Base-by-base conservation (phyloP, 2,329 filamentous ascomycete species). In the Coniochaeta sp. region DNA sequence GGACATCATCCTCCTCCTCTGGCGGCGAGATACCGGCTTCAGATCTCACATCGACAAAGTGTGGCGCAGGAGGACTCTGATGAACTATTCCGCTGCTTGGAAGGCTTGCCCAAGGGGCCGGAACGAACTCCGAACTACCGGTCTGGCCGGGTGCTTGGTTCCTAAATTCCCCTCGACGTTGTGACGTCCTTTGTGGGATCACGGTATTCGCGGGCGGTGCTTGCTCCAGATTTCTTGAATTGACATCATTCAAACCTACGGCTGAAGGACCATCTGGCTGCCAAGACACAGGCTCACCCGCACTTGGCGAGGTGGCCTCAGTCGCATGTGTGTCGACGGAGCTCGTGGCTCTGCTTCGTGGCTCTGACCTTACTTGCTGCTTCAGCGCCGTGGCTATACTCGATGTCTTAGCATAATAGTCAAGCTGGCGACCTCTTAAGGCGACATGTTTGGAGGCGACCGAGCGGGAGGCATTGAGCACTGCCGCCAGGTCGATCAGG, bases 401-500 rank as follows among this genome's bases (percentile, higher is more conserved):
- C 38, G 79, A 81, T 4, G 76, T 77, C 63, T 73, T 74, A 64
- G 72, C 72, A 68, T 81, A 83, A 50, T 73, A 74, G 62, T 83
- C 79, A 59, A 84, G 70, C 71, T 86, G 83, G 50, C 78, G 75
- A 60, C 77, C 71, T 64, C 85, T 79, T 58, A 88, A 75, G 61
- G 82, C 83, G 56, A 83, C 70, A 72, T 88, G 86, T 71, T 82
- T 86, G 56, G 80, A 74, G 56, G 87, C 88, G 62, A 93, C 81
- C 36, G 83, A 83, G 62, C 86, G 83, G 57, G 89, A 88, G 70
- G 86, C 89, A 77, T 82, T 85, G 72, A 89, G 79, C 64, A 93
- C 79, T 62, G 87, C 84, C 65, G 87, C 85, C 67, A 89, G 77
- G 76, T 93, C 90, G 70, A 92, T 78, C 63, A 80, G 76, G 69